phyloP scores from a whole-genome alignment of 352 stramenopile species.

The Globisporangium nodosum region DNA sequence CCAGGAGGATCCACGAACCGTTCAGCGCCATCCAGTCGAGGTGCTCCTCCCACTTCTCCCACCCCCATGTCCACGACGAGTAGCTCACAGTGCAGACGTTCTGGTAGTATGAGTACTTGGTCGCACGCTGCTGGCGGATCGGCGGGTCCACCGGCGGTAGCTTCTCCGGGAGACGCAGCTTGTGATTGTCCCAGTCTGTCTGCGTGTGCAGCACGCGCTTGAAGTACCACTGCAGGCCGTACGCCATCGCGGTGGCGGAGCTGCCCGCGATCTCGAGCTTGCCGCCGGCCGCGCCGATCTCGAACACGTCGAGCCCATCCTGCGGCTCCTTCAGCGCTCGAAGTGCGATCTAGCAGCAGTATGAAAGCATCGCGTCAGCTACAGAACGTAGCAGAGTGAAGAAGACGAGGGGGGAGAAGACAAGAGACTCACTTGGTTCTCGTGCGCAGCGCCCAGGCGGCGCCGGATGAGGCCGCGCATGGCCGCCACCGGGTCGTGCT shows the following conservation, averaged over 20 bases:
- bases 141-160: slow-evolving; percentile 34
- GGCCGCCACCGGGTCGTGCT: slow-evolving; percentile 43
- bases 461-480: slow-evolving; percentile 52
- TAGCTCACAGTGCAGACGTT: slow-evolving; percentile 93
- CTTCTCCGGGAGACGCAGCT: slow-evolving; percentile 43
- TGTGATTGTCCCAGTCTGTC: slow-evolving; percentile 79
- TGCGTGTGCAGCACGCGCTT: slow-evolving; percentile 69
- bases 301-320: slow-evolving; percentile 58
- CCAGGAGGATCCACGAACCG: slow-evolving; percentile 21
- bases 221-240: slow-evolving; percentile 73
- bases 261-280: slow-evolving; percentile 53
- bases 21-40: slow-evolving; percentile 93
- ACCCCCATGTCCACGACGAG: slow-evolving; percentile 85
- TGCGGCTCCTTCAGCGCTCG: slow-evolving; percentile 30
- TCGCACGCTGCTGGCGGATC: slow-evolving; percentile 43
- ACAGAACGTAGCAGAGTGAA: background rate
- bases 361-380: background rate
- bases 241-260: slow-evolving; percentile 60
- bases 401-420: background rate
- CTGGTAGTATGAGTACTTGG: slow-evolving; percentile 88
- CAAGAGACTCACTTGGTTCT: slow-evolving; percentile 40
- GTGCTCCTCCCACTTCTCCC: slow-evolving; percentile 85
- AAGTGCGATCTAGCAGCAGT: slow-evolving; percentile 34
- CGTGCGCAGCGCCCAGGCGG: slow-evolving; percentile 44
- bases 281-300: slow-evolving; percentile 34